These are phyloP conservation scores for Phanerochaete carnosa DNA, from an alignment of 768 basidiomycete genomes.

Conservation along the genomic window DNA sequence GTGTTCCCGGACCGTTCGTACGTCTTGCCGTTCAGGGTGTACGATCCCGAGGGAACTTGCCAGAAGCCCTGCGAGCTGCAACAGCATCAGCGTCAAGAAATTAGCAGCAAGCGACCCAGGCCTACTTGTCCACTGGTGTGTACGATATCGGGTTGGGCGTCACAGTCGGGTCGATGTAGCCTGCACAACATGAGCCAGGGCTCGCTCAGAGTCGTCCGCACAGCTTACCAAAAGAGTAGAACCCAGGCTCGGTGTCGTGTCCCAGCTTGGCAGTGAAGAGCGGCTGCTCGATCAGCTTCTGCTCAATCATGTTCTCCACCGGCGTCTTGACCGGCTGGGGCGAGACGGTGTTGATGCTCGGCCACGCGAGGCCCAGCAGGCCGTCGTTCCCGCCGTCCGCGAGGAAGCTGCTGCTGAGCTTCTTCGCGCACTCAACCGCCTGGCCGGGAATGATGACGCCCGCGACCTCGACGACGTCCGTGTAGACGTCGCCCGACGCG, in stretches of 20 bases:
- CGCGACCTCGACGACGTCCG: slow-evolving; percentile 35
- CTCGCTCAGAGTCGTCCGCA: not conserved
- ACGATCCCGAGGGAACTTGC: slow-evolving; percentile 31
- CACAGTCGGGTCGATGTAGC: slow-evolving; percentile 31
- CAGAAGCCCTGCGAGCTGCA: slow-evolving; percentile 36
- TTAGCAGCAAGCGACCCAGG: slow-evolving; percentile 5
- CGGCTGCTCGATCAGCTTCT: slow-evolving; percentile 28
- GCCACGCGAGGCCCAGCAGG: slow-evolving; percentile 36
- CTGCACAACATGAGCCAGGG: slow-evolving; percentile 3
- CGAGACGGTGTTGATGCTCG: slow-evolving; percentile 34
- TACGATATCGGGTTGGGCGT: slow-evolving; percentile 26
- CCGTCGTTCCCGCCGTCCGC: slow-evolving; percentile 34
- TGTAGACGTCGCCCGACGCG: slow-evolving; percentile 34
- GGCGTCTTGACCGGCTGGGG: slow-evolving; percentile 34
- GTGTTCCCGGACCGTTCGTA: slow-evolving; percentile 28
- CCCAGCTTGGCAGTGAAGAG: slow-evolving; percentile 37
- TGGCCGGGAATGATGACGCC: slow-evolving; percentile 32
- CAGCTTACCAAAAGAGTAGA: slow-evolving; percentile 35
- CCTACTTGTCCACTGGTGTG: slow-evolving; percentile 25
- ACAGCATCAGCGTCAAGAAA: not conserved
- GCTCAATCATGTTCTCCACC: slow-evolving; percentile 36
- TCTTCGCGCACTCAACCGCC: slow-evolving; percentile 34
- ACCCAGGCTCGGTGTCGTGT: slow-evolving; percentile 32
- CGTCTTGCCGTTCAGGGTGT: slow-evolving; percentile 23
- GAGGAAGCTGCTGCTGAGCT: slow-evolving; percentile 32